Evolutionary conservation across 768 basidiomycete genomes (phyloP), one percentile per base, ranked within the genome.

Genomic region (Termitomyces sp.): DNA sequence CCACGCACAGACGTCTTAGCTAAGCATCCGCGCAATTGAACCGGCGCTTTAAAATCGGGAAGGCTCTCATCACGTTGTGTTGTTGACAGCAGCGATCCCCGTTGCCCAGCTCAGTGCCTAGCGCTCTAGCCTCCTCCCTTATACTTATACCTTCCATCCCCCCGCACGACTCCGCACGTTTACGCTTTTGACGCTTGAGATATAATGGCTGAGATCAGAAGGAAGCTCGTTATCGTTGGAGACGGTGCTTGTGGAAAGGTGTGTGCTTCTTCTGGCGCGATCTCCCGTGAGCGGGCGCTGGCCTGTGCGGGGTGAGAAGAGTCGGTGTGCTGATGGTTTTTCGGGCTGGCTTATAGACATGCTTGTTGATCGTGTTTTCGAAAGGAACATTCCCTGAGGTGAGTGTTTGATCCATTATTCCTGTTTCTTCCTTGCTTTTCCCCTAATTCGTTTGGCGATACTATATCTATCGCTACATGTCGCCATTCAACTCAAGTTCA

Each of bases 211-310:
- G 95, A 97, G 80, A 96, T 98, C 75, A 85, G 95, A 76, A 89
- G 94, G 75, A 98, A 98, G 77, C 88, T 98, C 65, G 95, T 98
- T 72, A 97, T 98, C 73, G 95, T 98, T 63, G 95, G 95, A 72
- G 94, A 96, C 78, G 94, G 94, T 83, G 93, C 92, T 74, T 95
- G 92, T 65, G 93, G 92, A 76, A 94, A 94, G 89, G 90, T 90
- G 36, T 47, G 64, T 51, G 53, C 36, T 49, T 50, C n/a, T 3
- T 25, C 5, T 43, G 23, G 15, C 6, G 23, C 16, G 16, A 32
- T 35, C 12, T 10, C 23, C 9, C 16, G 33, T 9, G n/a, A 11
- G 35, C 47, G 47, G 12, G 35, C 27, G 15, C 29, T 53, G 27
- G 48, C 38, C 32, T 47, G 47, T 6, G 27, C 46, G 45, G 48